These are phyloP conservation scores for Maudiozyma serrabonitensis DNA, from an alignment of 805 yeast genomes.

Conservation along the genomic window DNA sequence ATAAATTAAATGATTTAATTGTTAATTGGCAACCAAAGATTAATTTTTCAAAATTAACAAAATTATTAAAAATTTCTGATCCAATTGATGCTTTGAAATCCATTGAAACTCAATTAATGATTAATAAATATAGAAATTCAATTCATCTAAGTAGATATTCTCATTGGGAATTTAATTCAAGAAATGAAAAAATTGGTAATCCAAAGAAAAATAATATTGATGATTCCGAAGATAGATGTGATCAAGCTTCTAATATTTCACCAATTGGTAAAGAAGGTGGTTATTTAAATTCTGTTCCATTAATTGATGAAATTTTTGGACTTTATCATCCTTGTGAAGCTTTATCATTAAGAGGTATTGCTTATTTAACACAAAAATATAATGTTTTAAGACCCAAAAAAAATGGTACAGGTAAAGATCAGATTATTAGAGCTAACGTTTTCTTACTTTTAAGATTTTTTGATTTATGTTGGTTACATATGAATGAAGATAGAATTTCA, in stretches of 20 bases:
- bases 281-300: conserved; percentile 12
- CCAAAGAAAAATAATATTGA: not conserved
- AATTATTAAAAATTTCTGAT: not conserved
- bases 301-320: conserved; percentile 24
- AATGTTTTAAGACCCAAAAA: not conserved
- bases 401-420: not conserved
- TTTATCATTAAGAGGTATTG: conserved; percentile 25
- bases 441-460: conserved; percentile 22
- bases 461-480: conserved; percentile 19
- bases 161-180: conserved; percentile 1
- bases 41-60: conserved; percentile 6
- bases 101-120: conserved; percentile 23
- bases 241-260: not conserved
- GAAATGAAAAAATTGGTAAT: not conserved
- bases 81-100: conserved; percentile 9
- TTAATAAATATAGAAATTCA: conserved; percentile 17
- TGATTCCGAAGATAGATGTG: not conserved
- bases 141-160: conserved; percentile 19
- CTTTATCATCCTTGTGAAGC: conserved; percentile 21
- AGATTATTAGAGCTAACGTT: conserved; percentile 22
- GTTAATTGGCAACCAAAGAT: conserved; percentile 17
- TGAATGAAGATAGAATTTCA: conserved; percentile 18
- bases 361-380: conserved; percentile 14
- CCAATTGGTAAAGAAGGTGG: conserved; percentile 1
- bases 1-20: conserved; percentile 9